phyloP scores from a whole-genome alignment of 2,329 filamentous ascomycete species.

The Sarocladium brachiariae region DNA sequence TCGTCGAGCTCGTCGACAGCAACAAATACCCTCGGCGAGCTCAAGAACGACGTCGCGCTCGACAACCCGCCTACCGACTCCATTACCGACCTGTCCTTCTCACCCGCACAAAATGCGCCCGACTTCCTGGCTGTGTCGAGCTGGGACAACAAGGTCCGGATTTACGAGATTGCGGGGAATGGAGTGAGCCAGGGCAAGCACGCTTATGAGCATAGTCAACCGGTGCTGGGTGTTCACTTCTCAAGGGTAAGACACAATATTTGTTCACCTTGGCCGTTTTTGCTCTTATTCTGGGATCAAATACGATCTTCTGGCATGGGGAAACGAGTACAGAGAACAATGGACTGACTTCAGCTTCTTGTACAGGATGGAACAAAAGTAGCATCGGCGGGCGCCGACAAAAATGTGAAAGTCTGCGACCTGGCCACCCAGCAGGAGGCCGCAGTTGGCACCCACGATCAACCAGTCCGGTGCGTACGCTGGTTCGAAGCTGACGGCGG shows the following conservation, averaged over 20 bases:
- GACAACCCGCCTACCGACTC: constrained; percentile 77
- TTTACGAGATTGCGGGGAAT: constrained; percentile 80
- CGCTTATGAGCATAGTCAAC: constrained; percentile 76
- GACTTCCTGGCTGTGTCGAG: constrained; percentile 86
- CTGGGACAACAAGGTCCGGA: constrained; percentile 97
- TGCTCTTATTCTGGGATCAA: too few species aligned
- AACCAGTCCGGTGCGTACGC: constrained; percentile 69
- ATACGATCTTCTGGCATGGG: too few species aligned
- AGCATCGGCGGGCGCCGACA: constrained; percentile 82
- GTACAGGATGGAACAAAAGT: constrained; percentile 84
- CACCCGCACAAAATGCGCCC: constrained; percentile 46
- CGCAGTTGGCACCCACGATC: constrained; percentile 79
- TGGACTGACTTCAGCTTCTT: too few species aligned
- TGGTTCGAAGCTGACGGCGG: constrained; percentile 65
- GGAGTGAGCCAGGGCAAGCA: constrained; percentile 81
- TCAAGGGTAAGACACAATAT: constrained; percentile 62
- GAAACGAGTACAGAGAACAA: too few species aligned
- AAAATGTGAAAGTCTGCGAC: constrained; percentile 83
- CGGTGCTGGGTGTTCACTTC: constrained; percentile 80
- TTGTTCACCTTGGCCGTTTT: constrained; percentile 6
- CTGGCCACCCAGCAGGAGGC: constrained; percentile 59
- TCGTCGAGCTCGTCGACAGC: constrained; percentile 46
- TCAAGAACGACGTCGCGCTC: constrained; percentile 80
- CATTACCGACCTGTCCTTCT: constrained; percentile 83
- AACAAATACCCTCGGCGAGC: constrained; percentile 76